phyloP scores from a whole-genome alignment of 1,284 basidiomycete genomes.

The Pseudozyma flocculosa region DNA sequence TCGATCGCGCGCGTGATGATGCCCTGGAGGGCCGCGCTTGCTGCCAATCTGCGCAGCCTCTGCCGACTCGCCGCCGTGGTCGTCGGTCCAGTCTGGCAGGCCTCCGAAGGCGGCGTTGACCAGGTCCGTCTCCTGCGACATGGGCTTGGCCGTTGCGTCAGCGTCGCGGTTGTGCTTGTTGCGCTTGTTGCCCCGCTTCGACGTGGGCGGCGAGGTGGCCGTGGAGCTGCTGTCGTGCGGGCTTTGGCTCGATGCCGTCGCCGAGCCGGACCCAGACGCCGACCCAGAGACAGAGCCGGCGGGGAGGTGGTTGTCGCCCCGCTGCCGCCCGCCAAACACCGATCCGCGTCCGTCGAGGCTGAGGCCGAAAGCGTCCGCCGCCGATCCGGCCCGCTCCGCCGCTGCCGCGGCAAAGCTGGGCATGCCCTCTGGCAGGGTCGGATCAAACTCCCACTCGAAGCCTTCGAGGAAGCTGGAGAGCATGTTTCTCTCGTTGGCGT shows the following conservation, averaged over 20 bases:
- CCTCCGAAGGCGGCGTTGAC: slow-evolving; percentile 32
- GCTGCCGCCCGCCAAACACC: slow-evolving; percentile 23
- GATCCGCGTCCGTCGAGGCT: slow-evolving; percentile 11
- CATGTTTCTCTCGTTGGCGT: slow-evolving; percentile 41
- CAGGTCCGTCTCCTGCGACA: slow-evolving; percentile 25
- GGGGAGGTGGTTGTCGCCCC: slow-evolving; percentile 5
- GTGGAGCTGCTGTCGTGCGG: slow-evolving; percentile 35
- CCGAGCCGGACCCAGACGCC: slow-evolving; percentile 32
- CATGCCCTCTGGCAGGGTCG: slow-evolving; percentile 44
- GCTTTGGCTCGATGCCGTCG: slow-evolving; percentile 28
- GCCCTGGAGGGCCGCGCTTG: slow-evolving; percentile 27
- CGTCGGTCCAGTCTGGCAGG: slow-evolving; percentile 12
- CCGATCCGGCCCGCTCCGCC: slow-evolving; percentile 26
- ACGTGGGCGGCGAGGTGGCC: slow-evolving; percentile 33
- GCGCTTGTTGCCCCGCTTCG: slow-evolving; percentile 12
- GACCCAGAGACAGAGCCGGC: slow-evolving; percentile 2
- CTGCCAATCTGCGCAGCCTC: slow-evolving; percentile 16
- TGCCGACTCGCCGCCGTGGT: slow-evolving; percentile 1
- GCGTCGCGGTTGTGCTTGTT: slow-evolving; percentile 13
- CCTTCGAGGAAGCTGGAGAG: slow-evolving; percentile 46
- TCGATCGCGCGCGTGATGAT: slow-evolving; percentile 7
- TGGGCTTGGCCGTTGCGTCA: slow-evolving; percentile 26
- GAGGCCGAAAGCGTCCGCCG: slow-evolving; percentile 27
- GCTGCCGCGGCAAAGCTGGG: slow-evolving; percentile 48
- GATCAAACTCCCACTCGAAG: slow-evolving; percentile 53